Conservation (phyloP, 108 stramenopile genomes). For the Fistulifera pelliculosa region DNA sequence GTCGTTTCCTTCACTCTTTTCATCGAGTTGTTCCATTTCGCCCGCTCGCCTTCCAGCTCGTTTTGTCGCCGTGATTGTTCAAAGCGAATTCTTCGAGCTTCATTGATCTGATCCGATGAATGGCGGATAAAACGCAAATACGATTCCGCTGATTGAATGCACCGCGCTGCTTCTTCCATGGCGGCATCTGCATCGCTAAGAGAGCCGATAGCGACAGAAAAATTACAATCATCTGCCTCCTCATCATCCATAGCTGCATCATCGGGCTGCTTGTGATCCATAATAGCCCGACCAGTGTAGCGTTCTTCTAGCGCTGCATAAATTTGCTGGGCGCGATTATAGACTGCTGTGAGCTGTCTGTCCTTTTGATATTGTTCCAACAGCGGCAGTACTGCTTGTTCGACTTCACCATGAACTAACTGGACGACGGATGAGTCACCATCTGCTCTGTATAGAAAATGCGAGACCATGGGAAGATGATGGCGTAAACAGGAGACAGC, state of each 20-base stretch:
- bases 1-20: constrained; percentile 12
- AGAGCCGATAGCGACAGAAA: constrained; percentile 49
- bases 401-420: constrained; percentile 68
- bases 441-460: constrained; percentile 61
- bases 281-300: constrained; percentile 25
- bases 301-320: constrained; percentile 43
- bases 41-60: constrained; percentile 27
- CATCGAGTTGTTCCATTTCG: constrained; percentile 34
- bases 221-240: constrained; percentile 57
- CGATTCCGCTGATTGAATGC: constrained; percentile 88
- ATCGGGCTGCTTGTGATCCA: constrained; percentile 5
- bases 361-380: constrained; percentile 35
- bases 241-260: constrained; percentile 10
- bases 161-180: constrained; percentile 83
- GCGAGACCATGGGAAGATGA: constrained; percentile 85
- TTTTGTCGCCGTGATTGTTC: constrained; percentile 25
- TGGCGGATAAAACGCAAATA: constrained; percentile 83
- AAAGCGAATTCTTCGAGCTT: constrained; percentile 50
- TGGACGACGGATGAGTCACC: constrained; percentile 80
- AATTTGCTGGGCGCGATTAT: constrained; percentile 50
- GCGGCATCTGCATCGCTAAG: constrained; percentile 79
- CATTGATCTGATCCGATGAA: constrained; percentile 65
- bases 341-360: constrained; percentile 32
- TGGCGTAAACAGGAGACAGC: constrained; percentile 69
- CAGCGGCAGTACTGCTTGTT: constrained; percentile 51